Evolutionary conservation across 1,284 basidiomycete species (phyloP).

Genomic region (Rhodotorula sp.): DNA sequence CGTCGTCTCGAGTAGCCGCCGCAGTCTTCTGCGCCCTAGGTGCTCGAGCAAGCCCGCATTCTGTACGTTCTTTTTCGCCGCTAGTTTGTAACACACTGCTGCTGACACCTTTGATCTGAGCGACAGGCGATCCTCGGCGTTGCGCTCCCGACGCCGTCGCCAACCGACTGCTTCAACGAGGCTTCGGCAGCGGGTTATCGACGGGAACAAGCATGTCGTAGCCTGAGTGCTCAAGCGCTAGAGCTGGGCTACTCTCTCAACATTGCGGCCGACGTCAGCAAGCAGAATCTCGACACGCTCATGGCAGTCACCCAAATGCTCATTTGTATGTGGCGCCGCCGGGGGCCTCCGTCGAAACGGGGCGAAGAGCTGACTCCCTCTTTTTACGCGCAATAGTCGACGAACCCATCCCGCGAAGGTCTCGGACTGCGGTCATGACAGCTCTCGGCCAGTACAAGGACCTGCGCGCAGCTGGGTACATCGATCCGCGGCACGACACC

Average conservation of each 20-base stretch:
- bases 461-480: not conserved
- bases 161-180: not conserved
- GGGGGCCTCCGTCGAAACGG: no score
- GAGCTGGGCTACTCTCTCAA: slow-evolving; percentile 20
- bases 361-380: not conserved
- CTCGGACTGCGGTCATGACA: slow-evolving; percentile 6
- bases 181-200: slow-evolving; percentile 17
- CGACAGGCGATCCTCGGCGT: slow-evolving; percentile 28
- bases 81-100: no score
- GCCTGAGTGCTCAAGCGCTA: slow-evolving; percentile 10
- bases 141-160: not conserved
- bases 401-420: slow-evolving; percentile 24
- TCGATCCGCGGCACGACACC: slow-evolving; percentile 3
- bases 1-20: slow-evolving; percentile 18
- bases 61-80: slow-evolving; percentile 2
- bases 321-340: slow-evolving; percentile 14
- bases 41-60: slow-evolving; percentile 29
- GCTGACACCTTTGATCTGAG: not conserved
- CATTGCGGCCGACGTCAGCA: slow-evolving; percentile 3
- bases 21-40: slow-evolving; percentile 32
- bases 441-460: slow-evolving; percentile 27
- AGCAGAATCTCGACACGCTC: slow-evolving; percentile 24
- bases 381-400: slow-evolving; percentile 2
- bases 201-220: slow-evolving; percentile 24
- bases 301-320: slow-evolving; percentile 19